A percentile compares a stretch with the other conserved stretches of the same genome.
Evolutionary conservation across 2,329 filamentous ascomycete species (phyloP).

Genomic region (Fusarium musae): DNA sequence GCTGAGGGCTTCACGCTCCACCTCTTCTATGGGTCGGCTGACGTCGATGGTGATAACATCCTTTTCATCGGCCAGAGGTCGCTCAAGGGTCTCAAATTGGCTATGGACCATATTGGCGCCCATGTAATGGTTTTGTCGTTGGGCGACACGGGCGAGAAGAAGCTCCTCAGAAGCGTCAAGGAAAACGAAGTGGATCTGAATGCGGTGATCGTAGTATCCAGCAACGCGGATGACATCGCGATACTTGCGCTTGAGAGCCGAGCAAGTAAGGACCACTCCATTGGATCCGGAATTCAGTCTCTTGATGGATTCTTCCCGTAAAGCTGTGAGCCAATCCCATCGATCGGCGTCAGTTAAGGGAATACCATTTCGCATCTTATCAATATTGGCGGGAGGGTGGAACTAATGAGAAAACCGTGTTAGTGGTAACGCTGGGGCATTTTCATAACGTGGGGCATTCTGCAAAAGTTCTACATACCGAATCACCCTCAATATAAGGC

Average conservation of each 20-base stretch:
- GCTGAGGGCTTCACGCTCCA: conserved; percentile 69
- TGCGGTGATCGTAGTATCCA: conserved; percentile 76
- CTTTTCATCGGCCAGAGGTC: conserved; percentile 74
- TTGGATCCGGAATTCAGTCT: conserved; percentile 66
- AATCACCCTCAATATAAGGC: conserved; percentile 81
- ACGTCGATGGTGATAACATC: conserved; percentile 81
- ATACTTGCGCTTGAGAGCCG: conserved; percentile 96
- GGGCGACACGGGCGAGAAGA: conserved; percentile 78
- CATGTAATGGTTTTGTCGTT: conserved; percentile 91
- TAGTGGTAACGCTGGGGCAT: conserved; percentile 30
- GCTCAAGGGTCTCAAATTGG: conserved; percentile 89
- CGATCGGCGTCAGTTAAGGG: conserved; percentile 93
- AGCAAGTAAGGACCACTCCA: conserved; percentile 95
- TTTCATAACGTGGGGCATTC: background rate
- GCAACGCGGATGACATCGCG: conserved; percentile 89
- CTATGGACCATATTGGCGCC: conserved; percentile 94
- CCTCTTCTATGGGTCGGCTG: conserved; percentile 65
- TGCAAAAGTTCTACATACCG: conserved; percentile 62
- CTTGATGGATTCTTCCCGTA: conserved; percentile 75
- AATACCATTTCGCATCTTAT: conserved; percentile 88
- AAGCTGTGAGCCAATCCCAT: conserved; percentile 93
- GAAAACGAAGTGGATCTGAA: conserved; percentile 93
- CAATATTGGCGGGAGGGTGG: conserved; percentile 80
- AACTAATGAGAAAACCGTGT: conserved; percentile 62
- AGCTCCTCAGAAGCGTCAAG: conserved; percentile 81